phyloP scores from a whole-genome alignment of 2,329 filamentous ascomycete species.

The Xenoacremonium recifei region DNA sequence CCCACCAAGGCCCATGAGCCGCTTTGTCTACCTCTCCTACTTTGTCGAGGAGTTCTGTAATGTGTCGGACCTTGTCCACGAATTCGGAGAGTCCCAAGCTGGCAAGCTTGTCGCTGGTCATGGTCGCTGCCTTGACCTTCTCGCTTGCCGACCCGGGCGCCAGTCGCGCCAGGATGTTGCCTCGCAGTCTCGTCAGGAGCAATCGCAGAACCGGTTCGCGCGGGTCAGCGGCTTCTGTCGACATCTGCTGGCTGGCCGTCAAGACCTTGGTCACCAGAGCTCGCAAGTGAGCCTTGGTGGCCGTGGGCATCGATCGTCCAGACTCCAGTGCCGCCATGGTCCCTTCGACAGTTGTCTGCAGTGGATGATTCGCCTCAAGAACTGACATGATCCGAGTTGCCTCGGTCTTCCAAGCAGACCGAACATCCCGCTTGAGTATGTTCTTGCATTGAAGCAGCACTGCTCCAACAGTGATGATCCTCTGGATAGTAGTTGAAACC shows the following conservation, averaged over 20 bases:
- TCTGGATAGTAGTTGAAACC: slow-evolving; percentile 39
- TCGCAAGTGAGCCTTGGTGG: slow-evolving; percentile 58
- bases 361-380: slow-evolving; percentile 55
- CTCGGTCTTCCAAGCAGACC: slow-evolving; percentile 74
- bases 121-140: slow-evolving; percentile 66
- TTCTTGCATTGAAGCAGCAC: slow-evolving; percentile 81
- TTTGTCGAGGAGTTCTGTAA: slow-evolving; percentile 66
- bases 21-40: slow-evolving; percentile 67
- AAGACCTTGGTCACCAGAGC: slow-evolving; percentile 57
- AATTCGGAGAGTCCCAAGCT: slow-evolving; percentile 72
- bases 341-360: slow-evolving; percentile 56
- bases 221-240: slow-evolving; percentile 39
- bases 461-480: slow-evolving; percentile 70
- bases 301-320: slow-evolving; percentile 62
- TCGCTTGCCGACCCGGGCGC: slow-evolving; percentile 67
- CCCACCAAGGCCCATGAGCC: slow-evolving; percentile 69
- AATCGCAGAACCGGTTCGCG: slow-evolving; percentile 62
- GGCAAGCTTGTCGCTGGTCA: slow-evolving; percentile 67
- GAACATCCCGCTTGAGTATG: slow-evolving; percentile 76
- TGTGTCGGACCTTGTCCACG: slow-evolving; percentile 64
- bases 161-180: slow-evolving; percentile 64
- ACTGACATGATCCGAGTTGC: slow-evolving; percentile 69
- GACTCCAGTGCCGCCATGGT: slow-evolving; percentile 63
- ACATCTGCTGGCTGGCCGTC: slow-evolving; percentile 47
- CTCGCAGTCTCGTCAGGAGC: slow-evolving; percentile 64